Conservation (phyloP, 2,329 filamentous ascomycete species). For the Cercospora brassicicola region DNA sequence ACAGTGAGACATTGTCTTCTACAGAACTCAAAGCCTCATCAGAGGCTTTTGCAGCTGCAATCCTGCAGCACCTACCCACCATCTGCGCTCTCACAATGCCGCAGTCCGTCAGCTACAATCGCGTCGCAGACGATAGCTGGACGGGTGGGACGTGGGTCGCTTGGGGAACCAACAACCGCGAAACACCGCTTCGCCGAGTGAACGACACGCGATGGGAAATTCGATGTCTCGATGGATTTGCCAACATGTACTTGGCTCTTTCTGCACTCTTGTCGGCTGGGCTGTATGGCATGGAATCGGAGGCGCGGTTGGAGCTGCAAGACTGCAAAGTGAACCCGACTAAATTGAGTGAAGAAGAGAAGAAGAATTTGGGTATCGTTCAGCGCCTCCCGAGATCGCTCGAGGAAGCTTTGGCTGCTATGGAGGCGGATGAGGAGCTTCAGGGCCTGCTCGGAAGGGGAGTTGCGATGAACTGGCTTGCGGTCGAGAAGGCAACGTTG, state of each 20-base stretch:
- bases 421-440: conserved; percentile 40
- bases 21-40: conserved; percentile 47
- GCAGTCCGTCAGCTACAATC: conserved; percentile 66
- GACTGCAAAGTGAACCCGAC: conserved; percentile 61
- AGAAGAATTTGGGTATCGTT: conserved; percentile 55
- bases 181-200: conserved; percentile 70
- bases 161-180: conserved; percentile 81
- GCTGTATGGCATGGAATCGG: conserved; percentile 53
- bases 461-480: conserved; percentile 22
- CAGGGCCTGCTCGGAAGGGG: not conserved
- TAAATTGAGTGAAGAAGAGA: conserved; percentile 49
- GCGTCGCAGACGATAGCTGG: conserved; percentile 70
- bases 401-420: conserved; percentile 54
- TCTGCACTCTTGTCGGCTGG: conserved; percentile 63
- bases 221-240: conserved; percentile 73
- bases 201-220: conserved; percentile 59
- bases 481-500: conserved; percentile 60
- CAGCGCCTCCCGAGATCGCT: conserved; percentile 57
- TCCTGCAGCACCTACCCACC: conserved; percentile 65
- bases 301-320: conserved; percentile 48
- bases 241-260: conserved; percentile 73
- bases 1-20: conserved; percentile 37
- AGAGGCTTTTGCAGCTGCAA: conserved; percentile 66
- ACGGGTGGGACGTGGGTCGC: conserved; percentile 74
- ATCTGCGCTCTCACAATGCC: conserved; percentile 70